Evolutionary conservation across 2,329 filamentous ascomycete species (phyloP).

Genomic region (Epichloe sp.): DNA sequence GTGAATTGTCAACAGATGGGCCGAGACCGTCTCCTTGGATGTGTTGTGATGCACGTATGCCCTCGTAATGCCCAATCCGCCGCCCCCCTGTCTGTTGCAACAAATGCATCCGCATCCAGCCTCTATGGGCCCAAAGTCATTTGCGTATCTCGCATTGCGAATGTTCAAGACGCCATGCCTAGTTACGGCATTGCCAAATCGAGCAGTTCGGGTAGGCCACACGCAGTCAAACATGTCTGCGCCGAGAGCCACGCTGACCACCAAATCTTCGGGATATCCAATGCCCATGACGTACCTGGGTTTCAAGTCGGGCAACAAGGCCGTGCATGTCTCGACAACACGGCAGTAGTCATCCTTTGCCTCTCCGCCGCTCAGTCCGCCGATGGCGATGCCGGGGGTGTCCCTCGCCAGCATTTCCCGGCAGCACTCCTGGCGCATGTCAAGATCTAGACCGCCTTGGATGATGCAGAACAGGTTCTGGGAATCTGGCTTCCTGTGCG

Average conservation of each 20-base stretch:
- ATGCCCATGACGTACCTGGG: conserved; percentile 99
- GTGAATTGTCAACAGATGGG: conserved; percentile 75
- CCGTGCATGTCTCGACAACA: conserved; percentile 79
- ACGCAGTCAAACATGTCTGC: conserved; percentile 99
- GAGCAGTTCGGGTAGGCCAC: conserved; percentile 91
- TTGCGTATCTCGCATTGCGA: conserved; percentile 58
- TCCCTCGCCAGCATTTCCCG: conserved; percentile 79
- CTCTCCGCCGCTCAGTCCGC: conserved; percentile 87
- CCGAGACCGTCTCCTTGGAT: conserved; percentile 88
- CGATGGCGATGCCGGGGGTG: conserved; percentile 93
- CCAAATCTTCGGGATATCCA: conserved; percentile 88
- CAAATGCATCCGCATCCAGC: conserved; percentile 68
- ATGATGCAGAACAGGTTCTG: conserved; percentile 99
- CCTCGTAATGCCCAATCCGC: conserved; percentile 67
- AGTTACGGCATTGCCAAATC: conserved; percentile 91
- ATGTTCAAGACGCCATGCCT: conserved; percentile 71
- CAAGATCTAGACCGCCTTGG: conserved; percentile 83
- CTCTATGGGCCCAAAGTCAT: conserved; percentile 76
- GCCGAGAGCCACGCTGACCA: conserved; percentile 85
- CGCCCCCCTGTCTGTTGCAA: conserved; percentile 52
- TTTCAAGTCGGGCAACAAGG: conserved; percentile 73
- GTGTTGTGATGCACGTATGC: conserved; percentile 87
- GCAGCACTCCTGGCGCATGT: conserved; percentile 74
- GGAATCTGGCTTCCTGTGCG: conserved; percentile 66
- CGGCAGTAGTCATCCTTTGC: conserved; percentile 86